Evolutionary conservation across 2,329 filamentous ascomycete species (phyloP).

Genomic region (Tolypocladium cylindrosporum): DNA sequence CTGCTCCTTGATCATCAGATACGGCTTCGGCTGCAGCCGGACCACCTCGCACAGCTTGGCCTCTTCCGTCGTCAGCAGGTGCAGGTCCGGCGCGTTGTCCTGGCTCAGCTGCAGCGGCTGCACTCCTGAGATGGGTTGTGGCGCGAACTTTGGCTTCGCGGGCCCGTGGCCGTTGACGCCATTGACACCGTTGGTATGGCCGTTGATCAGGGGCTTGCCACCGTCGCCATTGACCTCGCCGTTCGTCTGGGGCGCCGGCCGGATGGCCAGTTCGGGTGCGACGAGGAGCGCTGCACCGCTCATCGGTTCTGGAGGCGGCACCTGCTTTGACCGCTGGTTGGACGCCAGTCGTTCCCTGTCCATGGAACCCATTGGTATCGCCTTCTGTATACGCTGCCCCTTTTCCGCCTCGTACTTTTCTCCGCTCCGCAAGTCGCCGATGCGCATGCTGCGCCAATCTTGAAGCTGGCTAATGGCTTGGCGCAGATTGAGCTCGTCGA

Average conservation of each 20-base stretch:
- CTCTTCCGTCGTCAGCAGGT: slow-evolving; percentile 78
- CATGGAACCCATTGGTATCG: slow-evolving; percentile 67
- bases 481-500: slow-evolving; percentile 84
- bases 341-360: slow-evolving; percentile 71
- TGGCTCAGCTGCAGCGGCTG: slow-evolving; percentile 58
- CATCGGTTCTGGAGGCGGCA: slow-evolving; percentile 56
- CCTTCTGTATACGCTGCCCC: slow-evolving; percentile 58
- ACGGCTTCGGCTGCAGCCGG: slow-evolving; percentile 85
- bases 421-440: slow-evolving; percentile 74
- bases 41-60: slow-evolving; percentile 76
- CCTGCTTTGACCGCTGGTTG: slow-evolving; percentile 58
- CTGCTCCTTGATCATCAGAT: slow-evolving; percentile 87
- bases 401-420: slow-evolving; percentile 94
- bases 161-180: slow-evolving; percentile 23
- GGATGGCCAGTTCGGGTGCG: slow-evolving; percentile 66
- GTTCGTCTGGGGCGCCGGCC: slow-evolving; percentile 29
- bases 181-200: slow-evolving; percentile 38
- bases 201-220: slow-evolving; percentile 43
- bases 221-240: slow-evolving; percentile 37
- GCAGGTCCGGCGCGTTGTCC: slow-evolving; percentile 71
- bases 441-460: slow-evolving; percentile 81
- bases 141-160: slow-evolving; percentile 39
- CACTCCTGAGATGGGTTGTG: slow-evolving; percentile 49
- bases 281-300: slow-evolving; percentile 68
- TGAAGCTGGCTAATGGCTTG: slow-evolving; percentile 85